These are phyloP conservation scores for Micromonas pusilla DNA, from an alignment of 139 green algal species.

Conservation along the genomic window DNA sequence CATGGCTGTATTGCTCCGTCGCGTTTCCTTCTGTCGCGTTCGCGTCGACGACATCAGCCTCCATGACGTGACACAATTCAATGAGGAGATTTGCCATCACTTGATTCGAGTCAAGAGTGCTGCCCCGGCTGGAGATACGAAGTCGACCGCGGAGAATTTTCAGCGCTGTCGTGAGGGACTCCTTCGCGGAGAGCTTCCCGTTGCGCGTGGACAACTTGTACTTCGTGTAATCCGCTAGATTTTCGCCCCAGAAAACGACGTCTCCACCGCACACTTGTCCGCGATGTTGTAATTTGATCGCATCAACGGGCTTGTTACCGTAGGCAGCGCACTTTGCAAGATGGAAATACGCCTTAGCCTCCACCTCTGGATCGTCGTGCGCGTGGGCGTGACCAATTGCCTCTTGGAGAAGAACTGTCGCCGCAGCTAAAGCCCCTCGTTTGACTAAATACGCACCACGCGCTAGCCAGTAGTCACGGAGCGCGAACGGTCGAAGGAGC, in stretches of 20 bases:
- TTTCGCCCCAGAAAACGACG: not conserved
- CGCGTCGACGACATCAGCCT: not conserved
- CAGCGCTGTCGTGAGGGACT: not conserved
- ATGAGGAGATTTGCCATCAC: not conserved
- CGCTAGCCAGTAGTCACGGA: not conserved
- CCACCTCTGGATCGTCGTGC: not conserved
- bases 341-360: not conserved
- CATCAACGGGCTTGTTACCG: not conserved
- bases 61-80: not conserved
- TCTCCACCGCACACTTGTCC: not conserved
- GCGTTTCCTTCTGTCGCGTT: not conserved
- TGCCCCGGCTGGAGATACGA: not conserved
- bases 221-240: not conserved
- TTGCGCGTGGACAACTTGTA: not conserved
- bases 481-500: not conserved
- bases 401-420: not conserved
- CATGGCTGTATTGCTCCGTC: not conserved
- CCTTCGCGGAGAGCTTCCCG: not conserved
- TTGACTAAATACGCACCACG: not conserved
- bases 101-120: not conserved
- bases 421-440: not conserved
- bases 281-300: not conserved
- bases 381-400: not conserved
- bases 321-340: not conserved
- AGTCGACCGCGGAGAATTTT: not conserved